These are phyloP conservation scores for Candida cerambycidarum DNA, from an alignment of 805 yeast genomes.

Conservation along the genomic window DNA sequence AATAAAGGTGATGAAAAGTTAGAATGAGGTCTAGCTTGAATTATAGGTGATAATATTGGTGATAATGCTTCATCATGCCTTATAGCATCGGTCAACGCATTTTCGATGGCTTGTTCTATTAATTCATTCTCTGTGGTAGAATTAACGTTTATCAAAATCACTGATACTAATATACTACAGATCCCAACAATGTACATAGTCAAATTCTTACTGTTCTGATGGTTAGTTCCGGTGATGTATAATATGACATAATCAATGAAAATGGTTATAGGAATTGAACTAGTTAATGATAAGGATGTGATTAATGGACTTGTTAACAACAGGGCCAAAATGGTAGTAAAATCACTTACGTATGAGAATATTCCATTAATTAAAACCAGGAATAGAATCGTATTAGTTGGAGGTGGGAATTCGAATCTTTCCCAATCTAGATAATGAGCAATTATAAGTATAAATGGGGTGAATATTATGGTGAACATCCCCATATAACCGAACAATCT, in stretches of 20 bases:
- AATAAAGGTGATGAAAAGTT: conserved; percentile 14
- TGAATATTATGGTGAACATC: conserved; percentile 35
- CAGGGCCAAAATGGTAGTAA: conserved; percentile 50
- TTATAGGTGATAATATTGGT: conserved; percentile 47
- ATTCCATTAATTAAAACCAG: conserved; percentile 43
- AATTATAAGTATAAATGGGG: conserved; percentile 38
- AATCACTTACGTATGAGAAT: conserved; percentile 50
- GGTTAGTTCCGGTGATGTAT: conserved; percentile 19
- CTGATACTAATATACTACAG: conserved; percentile 45
- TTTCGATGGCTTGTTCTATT: conserved; percentile 48
- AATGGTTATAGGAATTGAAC: conserved; percentile 53
- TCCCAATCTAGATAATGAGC: conserved; percentile 42
- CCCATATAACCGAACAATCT: conserved; percentile 50
- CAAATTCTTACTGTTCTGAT: conserved; percentile 7
- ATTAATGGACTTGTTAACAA: conserved; percentile 54
- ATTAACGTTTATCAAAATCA: conserved; percentile 46
- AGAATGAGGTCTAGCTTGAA: conserved; percentile 17
- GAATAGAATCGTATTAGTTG: conserved; percentile 28
- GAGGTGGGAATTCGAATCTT: conserved; percentile 42
- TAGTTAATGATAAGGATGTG: conserved; percentile 50
- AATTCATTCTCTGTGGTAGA: conserved; percentile 44
- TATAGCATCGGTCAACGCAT: conserved; percentile 49
- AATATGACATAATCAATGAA: conserved; percentile 45
- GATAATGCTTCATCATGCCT: conserved; percentile 44
- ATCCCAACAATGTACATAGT: conserved; percentile 46